A percentile compares a stretch with the other conserved stretches of the same genome.
Conservation (phyloP, 805 yeast genomes). For the Martiniozyma abietophila region DNA sequence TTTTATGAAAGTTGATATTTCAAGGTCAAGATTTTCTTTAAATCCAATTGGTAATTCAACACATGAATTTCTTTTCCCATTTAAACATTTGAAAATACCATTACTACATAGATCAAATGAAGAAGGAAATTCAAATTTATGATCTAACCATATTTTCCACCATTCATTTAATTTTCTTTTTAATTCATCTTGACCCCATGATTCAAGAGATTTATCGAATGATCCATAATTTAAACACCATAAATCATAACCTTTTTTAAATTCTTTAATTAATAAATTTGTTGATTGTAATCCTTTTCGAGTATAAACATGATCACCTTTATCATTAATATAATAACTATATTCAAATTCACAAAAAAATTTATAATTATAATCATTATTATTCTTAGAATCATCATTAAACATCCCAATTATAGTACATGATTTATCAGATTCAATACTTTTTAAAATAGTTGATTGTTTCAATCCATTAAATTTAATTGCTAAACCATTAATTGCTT, state of each 20-base stretch:
- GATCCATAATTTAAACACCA: constrained; percentile 28
- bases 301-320: constrained; percentile 9
- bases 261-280: constrained; percentile 24
- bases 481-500: constrained; percentile 23
- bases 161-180: constrained; percentile 16
- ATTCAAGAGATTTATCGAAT: constrained; percentile 8
- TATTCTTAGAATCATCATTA: constrained; percentile 7
- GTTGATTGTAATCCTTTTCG: constrained; percentile 25
- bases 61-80: constrained; percentile 24
- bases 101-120: constrained; percentile 22
- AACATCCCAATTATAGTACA: constrained; percentile 24
- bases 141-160: constrained; percentile 31
- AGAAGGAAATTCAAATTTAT: constrained; percentile 20
- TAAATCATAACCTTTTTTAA: constrained; percentile 25
- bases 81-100: constrained; percentile 26
- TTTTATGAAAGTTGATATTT: constrained; percentile 11
- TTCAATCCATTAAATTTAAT: constrained; percentile 13
- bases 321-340: constrained; percentile 4
- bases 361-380: constrained; percentile 18
- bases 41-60: constrained; percentile 24
- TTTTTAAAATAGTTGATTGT: neutral
- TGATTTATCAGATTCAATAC: constrained; percentile 27
- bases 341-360: constrained; percentile 23
- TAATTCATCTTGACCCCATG: constrained; percentile 2
- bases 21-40: constrained; percentile 19